Evolutionary conservation across 106 monocot genomes (phyloP), one percentile per base, ranked within the genome.

Genomic region (Allium cepa): DNA sequence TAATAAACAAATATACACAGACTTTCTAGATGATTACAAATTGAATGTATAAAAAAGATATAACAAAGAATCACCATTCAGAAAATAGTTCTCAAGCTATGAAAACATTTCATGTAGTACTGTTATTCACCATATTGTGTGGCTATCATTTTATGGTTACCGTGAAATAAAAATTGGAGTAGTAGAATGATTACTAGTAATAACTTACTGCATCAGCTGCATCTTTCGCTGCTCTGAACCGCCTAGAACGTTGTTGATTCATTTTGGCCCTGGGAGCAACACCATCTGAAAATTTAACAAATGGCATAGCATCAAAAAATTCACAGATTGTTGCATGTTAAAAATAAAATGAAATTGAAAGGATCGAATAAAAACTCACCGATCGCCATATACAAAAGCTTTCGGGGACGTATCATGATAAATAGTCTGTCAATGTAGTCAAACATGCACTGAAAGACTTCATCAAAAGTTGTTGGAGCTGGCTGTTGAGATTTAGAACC

Each of bases 171-270:
- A 68, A 52, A 53, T 0, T 4, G 13, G 46, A 46, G 49, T 6
- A 55, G 36, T 55, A 55, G 53, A 55, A 13, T 22, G 7, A 60
- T 9, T 49, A 26, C 60, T n/a, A 36, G 68, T 17, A 65, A 11
- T 57, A 46, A 79, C 85, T 50, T 69, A 96, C 95, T 61, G 88
- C 88, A 80, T 96, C 97, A 53, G 86, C 81, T 50, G 97, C 97
- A 90, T 99, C 97, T 79, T 99, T 92, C 36, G 97, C 97, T 76
- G 97, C 89, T 77, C 92, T 99, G 58, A 99, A 99, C 68, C 97
- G 89, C 69, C 97, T 92, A 47, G 97, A 99, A n/a, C 97, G 86
- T 56, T 99, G 97, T 68, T 99, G 97, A 73, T 99, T 99, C 92
- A 99, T 99, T 73, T 99, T 99, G 47, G 97, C 97, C 70, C 97